Evolutionary conservation across 371 early-diverging fungal species (phyloP).

Genomic region (Zopfochytrium polystomum): DNA sequence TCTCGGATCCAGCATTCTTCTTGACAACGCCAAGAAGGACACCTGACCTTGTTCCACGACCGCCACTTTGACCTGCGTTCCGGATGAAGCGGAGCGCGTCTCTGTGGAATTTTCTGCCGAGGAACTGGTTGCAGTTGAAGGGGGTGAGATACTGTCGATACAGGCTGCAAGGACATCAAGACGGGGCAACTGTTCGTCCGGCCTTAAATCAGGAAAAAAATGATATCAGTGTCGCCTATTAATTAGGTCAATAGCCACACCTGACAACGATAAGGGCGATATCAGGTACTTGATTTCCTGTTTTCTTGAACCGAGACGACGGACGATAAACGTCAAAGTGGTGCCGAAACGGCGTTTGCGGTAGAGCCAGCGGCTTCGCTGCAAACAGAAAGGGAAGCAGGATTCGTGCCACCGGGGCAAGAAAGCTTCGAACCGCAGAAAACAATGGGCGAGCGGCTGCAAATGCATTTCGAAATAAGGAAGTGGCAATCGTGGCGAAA

Average conservation of each 20-base stretch:
- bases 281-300: conserved; percentile 1
- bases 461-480: no score
- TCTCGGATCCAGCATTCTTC: conserved; percentile 1
- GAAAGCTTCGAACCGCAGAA: no score
- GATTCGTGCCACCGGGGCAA: no score
- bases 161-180: no score
- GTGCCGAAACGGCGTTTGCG: background rate
- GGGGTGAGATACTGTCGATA: no score
- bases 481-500: no score
- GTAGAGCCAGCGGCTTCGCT: conserved; percentile 1
- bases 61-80: conserved; percentile 11
- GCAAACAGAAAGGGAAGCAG: no score
- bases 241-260: conserved; percentile 3
- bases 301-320: conserved; percentile 10
- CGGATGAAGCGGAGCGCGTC: no score
- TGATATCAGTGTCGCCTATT: background rate
- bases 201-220: conserved; percentile 1
- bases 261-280: conserved; percentile 7
- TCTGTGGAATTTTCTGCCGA: no score
- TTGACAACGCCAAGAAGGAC: conserved; percentile 4
- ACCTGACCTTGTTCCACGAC: conserved; percentile 15
- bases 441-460: no score
- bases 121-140: no score
- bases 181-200: no score
- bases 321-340: conserved; percentile 18